Evolutionary conservation across 2,329 filamentous ascomycete genomes (phyloP), one percentile per base, ranked within the genome.

Genomic region (Albifimbria verrucaria): DNA sequence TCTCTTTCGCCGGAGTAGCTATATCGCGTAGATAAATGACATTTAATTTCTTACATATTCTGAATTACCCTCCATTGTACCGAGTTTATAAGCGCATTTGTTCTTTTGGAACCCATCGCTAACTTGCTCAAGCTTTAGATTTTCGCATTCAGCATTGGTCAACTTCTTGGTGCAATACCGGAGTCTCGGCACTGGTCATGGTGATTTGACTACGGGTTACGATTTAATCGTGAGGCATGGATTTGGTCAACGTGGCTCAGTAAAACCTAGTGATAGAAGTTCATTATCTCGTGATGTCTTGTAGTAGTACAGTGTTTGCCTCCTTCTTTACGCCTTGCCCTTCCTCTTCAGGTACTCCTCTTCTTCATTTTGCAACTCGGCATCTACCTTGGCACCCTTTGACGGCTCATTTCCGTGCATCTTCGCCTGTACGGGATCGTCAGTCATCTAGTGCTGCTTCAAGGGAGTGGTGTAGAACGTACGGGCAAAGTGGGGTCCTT

Each of bases 1-100:
- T 77, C 89, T 85, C 91, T 88, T 71, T 75, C 88, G 92, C 92
- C 92, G 84, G 92, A 85, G 89, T 81, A 79, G 88, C 87, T 81
- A 87, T 87, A 92, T 86, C 87, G 80, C 76, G 69, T 76, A 77
- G 81, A 77, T 70, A 83, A 72, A 78, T 96, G 92, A 96, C 89
- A 95, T 90, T 92, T 76, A 86, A 69, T 85, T 85, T 93, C 92
- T 96, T 96, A 96, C 92, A 96, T 96, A 96, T 96, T 90, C 92
- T 96, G 92, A 96, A 59, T 55, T 55, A 41, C 52, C 44, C 42
- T 32, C 55, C 52, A 43, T 46, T 43, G n/a, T 28, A 17, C 23
- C 44, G 44, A 53, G 22, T 48, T 45, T 72, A 63, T 68, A n/a
- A 65, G 52, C 53, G 50, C 46, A 39, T 49, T 48, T 51, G 39